Conservation (phyloP, 257 asterid genomes). For the Echium plantagineum region DNA sequence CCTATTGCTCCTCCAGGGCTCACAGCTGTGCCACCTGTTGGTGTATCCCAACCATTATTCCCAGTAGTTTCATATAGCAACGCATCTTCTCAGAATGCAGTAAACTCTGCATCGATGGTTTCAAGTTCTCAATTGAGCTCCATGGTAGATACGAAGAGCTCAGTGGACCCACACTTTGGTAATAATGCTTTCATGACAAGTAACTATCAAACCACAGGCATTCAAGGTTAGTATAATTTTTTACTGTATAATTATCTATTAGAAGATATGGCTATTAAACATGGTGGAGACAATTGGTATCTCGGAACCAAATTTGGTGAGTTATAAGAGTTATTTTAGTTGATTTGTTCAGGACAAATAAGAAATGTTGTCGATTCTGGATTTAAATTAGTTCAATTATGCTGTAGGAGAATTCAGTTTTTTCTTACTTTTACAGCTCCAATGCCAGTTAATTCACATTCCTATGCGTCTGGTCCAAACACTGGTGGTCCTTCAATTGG, state of each 20-base stretch:
- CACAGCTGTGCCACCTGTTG: constrained; percentile 30
- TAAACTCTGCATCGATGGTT: constrained; percentile 39
- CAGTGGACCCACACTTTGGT: not conserved
- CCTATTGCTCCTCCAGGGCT: constrained; percentile 65
- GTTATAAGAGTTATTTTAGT: too few relatives aligned
- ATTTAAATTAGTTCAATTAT: too few relatives aligned
- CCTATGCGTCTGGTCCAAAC: constrained; percentile 94
- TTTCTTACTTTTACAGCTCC: constrained; percentile 18
- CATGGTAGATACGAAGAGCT: constrained; percentile 26
- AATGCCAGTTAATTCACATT: constrained; percentile 54
- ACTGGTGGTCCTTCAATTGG: constrained; percentile 93
- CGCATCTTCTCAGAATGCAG: constrained; percentile 35
- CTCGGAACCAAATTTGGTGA: too few relatives aligned
- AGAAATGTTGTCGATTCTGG: too few relatives aligned
- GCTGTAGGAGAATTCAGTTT: too few relatives aligned
- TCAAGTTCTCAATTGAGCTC: constrained; percentile 35
- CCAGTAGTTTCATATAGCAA: constrained; percentile 54
- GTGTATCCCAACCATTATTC: constrained; percentile 70
- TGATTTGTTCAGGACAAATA: too few relatives aligned
- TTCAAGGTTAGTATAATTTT: constrained; percentile 28
- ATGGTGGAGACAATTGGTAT: too few relatives aligned
- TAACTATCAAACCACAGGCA: constrained; percentile 32
- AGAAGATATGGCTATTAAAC: too few relatives aligned
- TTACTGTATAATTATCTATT: too few relatives aligned
- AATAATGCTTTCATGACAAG: constrained; percentile 21